Conservation (phyloP, 805 yeast genomes). For the Cyberlindnera veronae region DNA sequence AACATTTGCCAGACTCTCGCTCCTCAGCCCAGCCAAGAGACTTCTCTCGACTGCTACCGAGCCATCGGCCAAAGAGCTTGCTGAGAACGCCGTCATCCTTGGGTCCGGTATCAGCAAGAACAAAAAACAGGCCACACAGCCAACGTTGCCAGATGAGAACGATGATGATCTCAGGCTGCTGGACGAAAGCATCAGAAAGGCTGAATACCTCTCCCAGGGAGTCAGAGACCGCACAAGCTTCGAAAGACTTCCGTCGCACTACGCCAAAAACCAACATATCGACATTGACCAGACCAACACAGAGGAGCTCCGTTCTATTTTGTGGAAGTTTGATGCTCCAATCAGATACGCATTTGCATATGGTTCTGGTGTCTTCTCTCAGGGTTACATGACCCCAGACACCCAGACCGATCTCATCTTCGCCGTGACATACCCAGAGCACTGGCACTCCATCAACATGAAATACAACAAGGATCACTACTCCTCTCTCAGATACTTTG, state of each 20-base stretch:
- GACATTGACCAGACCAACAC: constrained; percentile 39
- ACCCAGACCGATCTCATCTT: constrained; percentile 86
- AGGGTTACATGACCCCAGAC: constrained; percentile 45
- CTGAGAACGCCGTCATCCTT: constrained; percentile 23
- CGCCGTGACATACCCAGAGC: constrained; percentile 69
- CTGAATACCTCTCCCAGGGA: constrained; percentile 22
- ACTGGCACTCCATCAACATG: constrained; percentile 76
- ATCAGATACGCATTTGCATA: constrained; percentile 84
- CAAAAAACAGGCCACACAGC: constrained; percentile 1
- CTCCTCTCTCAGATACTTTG: constrained; percentile 60
- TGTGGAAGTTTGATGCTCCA: constrained; percentile 65
- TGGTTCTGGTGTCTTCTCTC: constrained; percentile 91
- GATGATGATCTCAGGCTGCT: constrained; percentile 20
- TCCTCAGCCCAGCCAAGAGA: constrained; percentile 8
- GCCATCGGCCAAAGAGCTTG: constrained; percentile 22
- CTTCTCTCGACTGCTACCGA: constrained; percentile 21
- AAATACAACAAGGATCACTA: constrained; percentile 71
- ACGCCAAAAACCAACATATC: constrained; percentile 57
- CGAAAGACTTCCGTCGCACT: constrained; percentile 46
- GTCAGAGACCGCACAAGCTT: constrained; percentile 19
- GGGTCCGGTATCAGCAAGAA: constrained; percentile 8
- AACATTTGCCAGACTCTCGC: neutral
- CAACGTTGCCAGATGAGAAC: neutral
- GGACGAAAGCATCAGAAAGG: constrained; percentile 26
- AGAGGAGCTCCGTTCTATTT: constrained; percentile 43